Percentiles rank a stretch among this genome's conserved stretches.
These are phyloP conservation scores for Kwoniella shivajii DNA, from an alignment of 1,284 basidiomycete species.

Conservation along the genomic window DNA sequence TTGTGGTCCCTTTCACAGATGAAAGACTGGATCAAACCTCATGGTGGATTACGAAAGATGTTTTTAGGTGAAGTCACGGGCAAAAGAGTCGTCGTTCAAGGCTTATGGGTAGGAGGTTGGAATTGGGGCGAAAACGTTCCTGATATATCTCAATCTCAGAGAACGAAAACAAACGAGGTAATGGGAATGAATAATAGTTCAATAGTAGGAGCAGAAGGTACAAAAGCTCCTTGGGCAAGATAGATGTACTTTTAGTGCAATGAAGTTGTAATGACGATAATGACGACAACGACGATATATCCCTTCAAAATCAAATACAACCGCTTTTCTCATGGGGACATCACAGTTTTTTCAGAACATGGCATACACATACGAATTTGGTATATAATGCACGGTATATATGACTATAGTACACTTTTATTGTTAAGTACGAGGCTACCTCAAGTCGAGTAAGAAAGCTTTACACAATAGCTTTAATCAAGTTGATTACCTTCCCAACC, in stretches of 20 bases:
- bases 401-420: not conserved
- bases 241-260: not conserved
- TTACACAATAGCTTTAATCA: constrained; percentile 4
- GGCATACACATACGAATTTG: not conserved
- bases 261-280: no score
- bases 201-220: not conserved
- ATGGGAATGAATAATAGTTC: not conserved
- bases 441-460: no score
- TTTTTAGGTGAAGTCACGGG: constrained; percentile 93
- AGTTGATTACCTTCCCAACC: constrained; percentile 20
- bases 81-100: constrained; percentile 96
- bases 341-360: no score
- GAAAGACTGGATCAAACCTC: constrained; percentile 84
- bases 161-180: no score
- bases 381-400: not conserved
- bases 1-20: constrained; percentile 84
- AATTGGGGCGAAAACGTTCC: constrained; percentile 41
- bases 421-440: no score
- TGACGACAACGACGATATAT: no score
- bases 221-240: constrained; percentile 25
- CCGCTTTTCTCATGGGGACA: no score
- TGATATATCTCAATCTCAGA: no score
- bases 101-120: constrained; percentile 79
- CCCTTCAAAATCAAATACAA: no score
- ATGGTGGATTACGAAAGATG: constrained; percentile 91